Evolutionary conservation across 2,329 filamentous ascomycete genomes (phyloP), one percentile per base, ranked within the genome.

Genomic region (Madurella mycetomatis): DNA sequence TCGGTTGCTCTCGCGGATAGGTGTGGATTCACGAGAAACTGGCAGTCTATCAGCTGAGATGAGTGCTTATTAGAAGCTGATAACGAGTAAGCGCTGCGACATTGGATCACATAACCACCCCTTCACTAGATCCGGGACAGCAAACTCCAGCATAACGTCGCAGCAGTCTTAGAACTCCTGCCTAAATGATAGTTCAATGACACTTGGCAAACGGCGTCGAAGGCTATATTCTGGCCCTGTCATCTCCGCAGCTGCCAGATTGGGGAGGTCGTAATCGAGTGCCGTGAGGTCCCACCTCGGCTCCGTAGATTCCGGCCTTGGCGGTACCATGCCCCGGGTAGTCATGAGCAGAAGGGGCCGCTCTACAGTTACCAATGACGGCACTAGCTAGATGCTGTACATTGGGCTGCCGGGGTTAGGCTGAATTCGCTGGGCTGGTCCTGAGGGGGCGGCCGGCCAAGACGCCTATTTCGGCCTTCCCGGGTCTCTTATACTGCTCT

Each of bases 241-340:
- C 18, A 44, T 47, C 45, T 56, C 55, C 47, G 41, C 57, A 60
- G 50, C 56, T 62, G 47, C 60, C 60, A 30, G 49, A 58, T 57
- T 49, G 45, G 60, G 60, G 59, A 62, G 60, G 59, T 62, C 44
- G 25, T 55, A 60, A 30, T 45, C 25, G 41, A 58, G 44, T 59
- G 53, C 59, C 57, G 55, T 32, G 32, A 37, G 37, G 41, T 46
- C 18, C 44, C 31, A 37, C 37, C 39, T 31, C 16, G 18, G 15
- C 42, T 31, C n/a, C 47, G 42, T 39, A 47, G 44, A 43, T 43
- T 25, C 17, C n/a, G 42, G 25, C 12, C 41, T 54, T 49, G 51
- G 45, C 41, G 17, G 25, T 9, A 40, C 55, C 53, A 41, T 47
- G 31, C 34, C 47, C 54, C 47, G 41, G 45, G 37, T 17, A 18